Evolutionary conservation across 306 rosid species (phyloP).

Genomic region (Myrica gale): DNA sequence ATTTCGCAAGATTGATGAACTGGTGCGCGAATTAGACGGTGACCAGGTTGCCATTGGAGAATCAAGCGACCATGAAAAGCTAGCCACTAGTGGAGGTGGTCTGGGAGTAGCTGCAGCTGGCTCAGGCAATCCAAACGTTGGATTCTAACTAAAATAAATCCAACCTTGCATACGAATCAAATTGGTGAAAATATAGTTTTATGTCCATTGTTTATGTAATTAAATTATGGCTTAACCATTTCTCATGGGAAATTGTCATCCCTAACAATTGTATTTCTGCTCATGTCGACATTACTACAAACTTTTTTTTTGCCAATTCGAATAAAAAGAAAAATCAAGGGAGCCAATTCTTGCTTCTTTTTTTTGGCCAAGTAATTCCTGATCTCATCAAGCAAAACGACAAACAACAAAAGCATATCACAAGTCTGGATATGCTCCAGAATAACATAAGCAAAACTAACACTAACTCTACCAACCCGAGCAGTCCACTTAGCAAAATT

Average conservation of each 20-base stretch:
- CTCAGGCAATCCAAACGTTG: constrained; percentile 88
- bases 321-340: not conserved
- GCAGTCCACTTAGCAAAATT: no score
- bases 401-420: no score
- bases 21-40: constrained; percentile 57
- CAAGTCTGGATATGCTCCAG: no score
- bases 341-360: not conserved
- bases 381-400: no score
- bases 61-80: constrained; percentile 37
- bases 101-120: constrained; percentile 95
- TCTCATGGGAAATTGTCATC: not conserved
- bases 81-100: constrained; percentile 53
- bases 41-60: constrained; percentile 42
- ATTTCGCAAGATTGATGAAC: constrained; percentile 79
- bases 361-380: no score
- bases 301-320: not conserved
- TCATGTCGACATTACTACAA: not conserved
- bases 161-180: not conserved
- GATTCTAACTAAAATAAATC: constrained; percentile 34
- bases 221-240: not conserved
- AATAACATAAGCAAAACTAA: no score
- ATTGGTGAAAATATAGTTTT: not conserved
- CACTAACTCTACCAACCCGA: no score
- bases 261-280: not conserved
- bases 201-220: not conserved